phyloP scores from a whole-genome alignment of 768 basidiomycete genomes.

The Mycena epipterygia region DNA sequence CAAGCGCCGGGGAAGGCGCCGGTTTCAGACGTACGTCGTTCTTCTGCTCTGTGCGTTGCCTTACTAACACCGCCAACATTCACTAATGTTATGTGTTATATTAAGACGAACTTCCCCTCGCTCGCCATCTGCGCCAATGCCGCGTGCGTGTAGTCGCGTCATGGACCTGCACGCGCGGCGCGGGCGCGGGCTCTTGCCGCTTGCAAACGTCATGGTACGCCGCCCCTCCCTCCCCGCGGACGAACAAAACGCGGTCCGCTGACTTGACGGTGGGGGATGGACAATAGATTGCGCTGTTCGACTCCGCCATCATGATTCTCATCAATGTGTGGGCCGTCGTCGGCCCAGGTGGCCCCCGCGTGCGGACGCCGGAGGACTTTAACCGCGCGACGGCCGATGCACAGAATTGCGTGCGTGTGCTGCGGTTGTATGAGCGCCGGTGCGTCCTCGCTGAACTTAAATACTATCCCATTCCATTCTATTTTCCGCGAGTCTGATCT shows the following conservation, averaged over 20 bases:
- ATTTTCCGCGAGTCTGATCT: not conserved
- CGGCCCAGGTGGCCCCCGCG: conserved; percentile 37
- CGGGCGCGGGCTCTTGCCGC: conserved; percentile 5
- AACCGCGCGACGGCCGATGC: conserved; percentile 53
- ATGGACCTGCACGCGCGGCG: too few relatives aligned
- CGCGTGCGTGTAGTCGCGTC: conserved; percentile 16
- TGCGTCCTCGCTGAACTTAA: not conserved
- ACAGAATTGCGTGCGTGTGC: conserved; percentile 51
- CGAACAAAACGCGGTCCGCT: not conserved
- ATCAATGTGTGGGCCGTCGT: conserved; percentile 58
- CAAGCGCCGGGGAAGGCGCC: not conserved
- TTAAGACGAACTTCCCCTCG: conserved; percentile 2
- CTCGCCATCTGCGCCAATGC: conserved; percentile 29
- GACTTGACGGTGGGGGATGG: too few relatives aligned
- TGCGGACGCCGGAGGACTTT: conserved; percentile 38
- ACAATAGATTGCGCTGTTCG: conserved; percentile 45
- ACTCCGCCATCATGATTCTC: conserved; percentile 55
- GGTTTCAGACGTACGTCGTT: not conserved
- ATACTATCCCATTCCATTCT: too few relatives aligned
- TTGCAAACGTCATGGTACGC: conserved; percentile 12
- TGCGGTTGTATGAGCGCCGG: conserved; percentile 15
- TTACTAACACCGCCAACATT: not conserved
- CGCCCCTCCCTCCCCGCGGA: conserved; percentile 22
- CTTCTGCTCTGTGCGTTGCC: not conserved
- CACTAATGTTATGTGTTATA: not conserved